Evolutionary conservation across 352 stramenopile genomes (phyloP).

Genomic region (Pilasporangium apinafurcum): DNA sequence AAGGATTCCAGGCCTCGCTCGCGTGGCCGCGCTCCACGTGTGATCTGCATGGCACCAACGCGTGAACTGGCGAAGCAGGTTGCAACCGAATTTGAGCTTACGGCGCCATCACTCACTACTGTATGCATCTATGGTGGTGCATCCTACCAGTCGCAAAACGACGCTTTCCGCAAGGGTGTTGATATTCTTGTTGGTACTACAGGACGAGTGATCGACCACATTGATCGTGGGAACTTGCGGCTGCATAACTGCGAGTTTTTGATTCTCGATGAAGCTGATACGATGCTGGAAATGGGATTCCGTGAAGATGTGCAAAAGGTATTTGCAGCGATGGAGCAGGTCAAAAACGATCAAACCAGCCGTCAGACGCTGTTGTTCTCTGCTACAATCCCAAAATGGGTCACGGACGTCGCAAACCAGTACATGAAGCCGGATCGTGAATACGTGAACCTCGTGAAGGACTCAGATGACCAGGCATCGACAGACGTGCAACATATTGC

Average conservation of each 20-base stretch:
- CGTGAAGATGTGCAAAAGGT: conserved; percentile 94
- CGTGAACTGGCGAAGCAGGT: conserved; percentile 98
- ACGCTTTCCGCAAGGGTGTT: conserved; percentile 81
- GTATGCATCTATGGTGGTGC: conserved; percentile 91
- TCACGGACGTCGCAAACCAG: conserved; percentile 86
- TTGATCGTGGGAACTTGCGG: conserved; percentile 86
- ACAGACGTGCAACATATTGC: conserved; percentile 91
- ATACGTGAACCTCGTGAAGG: conserved; percentile 90
- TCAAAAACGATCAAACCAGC: conserved; percentile 40
- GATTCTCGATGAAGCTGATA: conserved; percentile 93
- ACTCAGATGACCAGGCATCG: conserved; percentile 84
- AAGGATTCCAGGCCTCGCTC: conserved; percentile 73
- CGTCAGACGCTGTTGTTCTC: conserved; percentile 91
- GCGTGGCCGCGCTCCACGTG: conserved; percentile 74
- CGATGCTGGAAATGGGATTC: conserved; percentile 96
- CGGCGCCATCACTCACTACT: conserved; percentile 70
- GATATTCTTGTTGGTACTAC: conserved; percentile 93
- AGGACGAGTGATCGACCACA: conserved; percentile 91
- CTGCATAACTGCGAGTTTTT: conserved; percentile 88
- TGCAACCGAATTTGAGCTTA: conserved; percentile 83
- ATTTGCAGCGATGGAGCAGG: conserved; percentile 73
- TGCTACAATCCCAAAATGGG: conserved; percentile 91
- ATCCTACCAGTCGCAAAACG: conserved; percentile 87
- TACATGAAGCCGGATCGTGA: conserved; percentile 88
- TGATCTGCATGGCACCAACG: conserved; percentile 97